Evolutionary conservation across 345 rosid species (phyloP).

Genomic region (Salix dunnii): DNA sequence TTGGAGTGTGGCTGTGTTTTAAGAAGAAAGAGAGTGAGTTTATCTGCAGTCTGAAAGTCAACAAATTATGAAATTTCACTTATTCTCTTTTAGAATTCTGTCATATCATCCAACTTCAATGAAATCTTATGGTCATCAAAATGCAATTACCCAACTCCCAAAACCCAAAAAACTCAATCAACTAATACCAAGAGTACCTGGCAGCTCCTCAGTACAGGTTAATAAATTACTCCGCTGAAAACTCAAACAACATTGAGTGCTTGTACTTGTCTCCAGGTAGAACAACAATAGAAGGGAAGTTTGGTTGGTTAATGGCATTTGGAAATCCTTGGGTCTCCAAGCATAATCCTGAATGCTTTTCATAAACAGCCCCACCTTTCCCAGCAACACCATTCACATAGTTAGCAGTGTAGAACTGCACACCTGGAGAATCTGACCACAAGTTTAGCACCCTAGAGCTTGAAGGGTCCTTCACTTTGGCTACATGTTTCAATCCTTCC

Average conservation of each 20-base stretch:
- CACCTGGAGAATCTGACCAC: constrained; percentile 78
- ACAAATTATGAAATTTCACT: not conserved
- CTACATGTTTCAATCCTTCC: constrained; percentile 69
- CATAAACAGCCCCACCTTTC: constrained; percentile 64
- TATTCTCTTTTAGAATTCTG: not conserved
- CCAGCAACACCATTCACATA: constrained; percentile 66
- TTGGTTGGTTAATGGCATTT: constrained; percentile 63
- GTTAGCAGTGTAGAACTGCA: constrained; percentile 83
- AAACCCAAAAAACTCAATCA: not conserved
- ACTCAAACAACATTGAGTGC: constrained; percentile 75
- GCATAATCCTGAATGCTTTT: constrained; percentile 75
- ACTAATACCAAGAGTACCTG: not conserved
- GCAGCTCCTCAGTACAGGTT: not conserved
- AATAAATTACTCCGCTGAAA: constrained; percentile 43
- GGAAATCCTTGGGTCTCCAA: constrained; percentile 93
- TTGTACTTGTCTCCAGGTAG: constrained; percentile 66
- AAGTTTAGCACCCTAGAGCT: constrained; percentile 66
- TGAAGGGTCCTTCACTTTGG: constrained; percentile 52
- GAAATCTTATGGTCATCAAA: not conserved
- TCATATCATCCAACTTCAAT: not conserved
- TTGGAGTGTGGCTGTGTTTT: too few relatives aligned
- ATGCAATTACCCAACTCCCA: not conserved
- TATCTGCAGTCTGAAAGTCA: not conserved
- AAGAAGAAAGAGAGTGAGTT: not conserved
- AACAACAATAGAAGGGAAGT: constrained; percentile 70